Evolutionary conservation across 164 flowering plant genomes (phyloP), one percentile per base, ranked within the genome.

Genomic region (Pachysandra terminalis): DNA sequence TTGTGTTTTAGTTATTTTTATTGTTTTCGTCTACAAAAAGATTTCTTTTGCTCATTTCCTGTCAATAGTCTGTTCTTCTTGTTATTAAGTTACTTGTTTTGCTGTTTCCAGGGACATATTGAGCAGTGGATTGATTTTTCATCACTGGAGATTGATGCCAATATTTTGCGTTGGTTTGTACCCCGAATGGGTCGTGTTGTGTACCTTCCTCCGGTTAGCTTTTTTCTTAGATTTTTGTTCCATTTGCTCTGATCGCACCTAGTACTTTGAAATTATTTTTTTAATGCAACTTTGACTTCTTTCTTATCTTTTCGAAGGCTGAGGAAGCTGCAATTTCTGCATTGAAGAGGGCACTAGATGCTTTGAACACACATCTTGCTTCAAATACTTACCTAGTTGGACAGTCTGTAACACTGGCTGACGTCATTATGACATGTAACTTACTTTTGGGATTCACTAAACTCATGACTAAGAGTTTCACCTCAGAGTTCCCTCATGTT

Each of bases 111-210:
- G 97, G 88, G 66, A 19, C 90, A 25, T 6, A 69, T 90, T 67
- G 93, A 88, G 73, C 96, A 91, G 28, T 91, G 97, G 96, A 87
- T 84, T 72, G 97, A 91, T 70, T 91, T 91, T 78, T 57, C 89
- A 19, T 66, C 96, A 1, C 14, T 79, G 64, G 96, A 90, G 71
- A 73, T 90, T 73, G 89, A 86, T 75, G 68, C 83, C 7, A 66
- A 79, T 58, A 67, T 82, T 23, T 8, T 16, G 7, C 63, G 56
- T 0, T 87, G 89, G 93, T 58, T 79, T 1, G 24, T 22, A 10
- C 93, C 90, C 0, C 74, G 96, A 64, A 1, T 79, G 23, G 96
- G 96, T 7, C 56, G 0, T 70, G 68, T 32, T 13, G 61, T 49
- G 3, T 74, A 85, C 79, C 76, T 79, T 77, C 81, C 87, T 25